Base-by-base conservation (phyloP, 768 basidiomycete genomes). In the Phaeolepiota aurea region DNA sequence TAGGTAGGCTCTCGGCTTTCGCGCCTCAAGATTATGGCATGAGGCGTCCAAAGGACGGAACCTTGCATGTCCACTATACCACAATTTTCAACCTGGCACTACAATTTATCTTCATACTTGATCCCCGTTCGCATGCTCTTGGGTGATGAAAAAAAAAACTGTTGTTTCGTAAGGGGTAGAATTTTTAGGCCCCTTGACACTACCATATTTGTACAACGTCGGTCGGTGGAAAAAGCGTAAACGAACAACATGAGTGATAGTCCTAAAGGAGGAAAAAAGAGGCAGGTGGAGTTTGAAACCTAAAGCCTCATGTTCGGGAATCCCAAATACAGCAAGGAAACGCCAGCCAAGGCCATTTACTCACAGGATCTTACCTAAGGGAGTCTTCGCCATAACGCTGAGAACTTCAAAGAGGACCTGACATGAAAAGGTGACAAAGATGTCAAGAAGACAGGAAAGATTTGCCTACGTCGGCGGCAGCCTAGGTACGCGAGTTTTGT, bases 331-430 rank as follows among this genome's bases (percentile, higher is more conserved):
- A 35, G 12, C n/a, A 7, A 35, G 33, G 9, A 35, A n/a, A 9
- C 33, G 9, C 18, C 33, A 7, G 7, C 18, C 33, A 31, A 43
- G 3, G 30, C 13, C 32, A 21, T 43, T 36, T 23, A 46, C 32
- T 34, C 44, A 16, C 25, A 37, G 42, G 59, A 70, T 60, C 55
- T 81, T 83, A 54, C 83, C 82, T 51, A 86, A 61, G 3, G 83
- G 80, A 3, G 81, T 85, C 66, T 86, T 86, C 9, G 76, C 79
- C 83, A 86, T 86, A 34, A 86, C 77, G 48, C 78, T 83, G 42
- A 86, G 50, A 12, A 86, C 84, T 52, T 86, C 83, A 52, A 75
- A 85, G 3, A 86, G 62, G 14, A 84, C 79, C 80, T 86, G 35
- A 12, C 43, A 43, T 38, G 25, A 40, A 13, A 30, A 31, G 37